A percentile compares a stretch with the other conserved stretches of the same genome.
phyloP scores from a whole-genome alignment of 1,139 yeast genomes.

The Sugiyamaella neomexicana region DNA sequence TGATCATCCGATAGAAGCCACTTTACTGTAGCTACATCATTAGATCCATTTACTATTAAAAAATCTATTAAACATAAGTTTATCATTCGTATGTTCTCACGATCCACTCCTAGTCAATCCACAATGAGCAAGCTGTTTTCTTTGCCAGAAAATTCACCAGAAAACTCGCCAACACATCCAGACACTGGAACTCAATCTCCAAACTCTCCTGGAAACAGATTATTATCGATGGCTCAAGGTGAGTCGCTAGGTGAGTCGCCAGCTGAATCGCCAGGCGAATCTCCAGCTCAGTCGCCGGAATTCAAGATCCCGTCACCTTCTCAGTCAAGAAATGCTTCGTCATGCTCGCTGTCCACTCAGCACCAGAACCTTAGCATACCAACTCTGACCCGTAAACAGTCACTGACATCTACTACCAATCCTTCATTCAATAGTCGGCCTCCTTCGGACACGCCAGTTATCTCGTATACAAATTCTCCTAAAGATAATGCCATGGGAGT shows the following conservation, averaged over 20 bases:
- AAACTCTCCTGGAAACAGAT: background rate
- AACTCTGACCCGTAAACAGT: constrained; percentile 1
- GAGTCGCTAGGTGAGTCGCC: too few relatives aligned
- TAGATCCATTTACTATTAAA: too few relatives aligned
- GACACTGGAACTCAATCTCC: background rate
- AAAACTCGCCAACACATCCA: background rate
- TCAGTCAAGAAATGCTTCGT: background rate
- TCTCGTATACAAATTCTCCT: constrained; percentile 29
- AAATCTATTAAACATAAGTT: too few relatives aligned
- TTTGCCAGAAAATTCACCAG: background rate
- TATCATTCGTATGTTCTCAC: background rate
- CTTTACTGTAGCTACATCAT: too few relatives aligned
- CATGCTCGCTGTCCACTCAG: background rate
- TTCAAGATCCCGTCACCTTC: constrained; percentile 3
- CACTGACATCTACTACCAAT: constrained; percentile 3
- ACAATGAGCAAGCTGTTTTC: background rate
- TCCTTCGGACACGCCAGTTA: constrained; percentile 33
- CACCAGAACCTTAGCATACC: background rate
- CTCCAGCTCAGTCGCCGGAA: background rate
- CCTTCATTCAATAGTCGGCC: constrained; percentile 29
- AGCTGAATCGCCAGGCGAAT: too few relatives aligned
- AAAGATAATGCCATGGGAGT: constrained; percentile 19
- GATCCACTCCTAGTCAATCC: background rate
- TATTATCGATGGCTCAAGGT: too few relatives aligned
- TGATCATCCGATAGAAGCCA: too few relatives aligned